These are phyloP conservation scores for Athelia sp. DNA, from an alignment of 1,284 basidiomycete genomes.

Conservation along the genomic window DNA sequence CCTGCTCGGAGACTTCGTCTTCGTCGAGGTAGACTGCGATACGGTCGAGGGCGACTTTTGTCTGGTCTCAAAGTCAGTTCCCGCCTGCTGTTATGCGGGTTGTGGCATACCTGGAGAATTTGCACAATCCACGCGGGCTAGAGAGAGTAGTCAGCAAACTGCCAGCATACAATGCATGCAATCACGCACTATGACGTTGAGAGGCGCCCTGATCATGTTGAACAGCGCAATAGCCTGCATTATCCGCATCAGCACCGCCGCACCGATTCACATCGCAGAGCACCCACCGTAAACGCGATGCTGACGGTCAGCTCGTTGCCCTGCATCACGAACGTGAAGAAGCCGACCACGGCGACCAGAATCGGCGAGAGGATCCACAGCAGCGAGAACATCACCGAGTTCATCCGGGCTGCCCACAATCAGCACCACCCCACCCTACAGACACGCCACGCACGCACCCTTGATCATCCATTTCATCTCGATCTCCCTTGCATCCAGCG, in stretches of 20 bases:
- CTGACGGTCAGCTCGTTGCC: conserved; percentile 65
- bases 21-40: conserved; percentile 80
- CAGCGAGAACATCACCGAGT: conserved; percentile 56
- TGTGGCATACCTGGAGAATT: conserved; percentile 17
- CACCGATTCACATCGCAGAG: conserved; percentile 4
- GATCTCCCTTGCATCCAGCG: conserved; percentile 49
- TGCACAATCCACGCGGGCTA: conserved; percentile 46
- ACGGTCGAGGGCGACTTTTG: conserved; percentile 73
- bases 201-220: conserved; percentile 52
- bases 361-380: conserved; percentile 67
- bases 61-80: conserved; percentile 35
- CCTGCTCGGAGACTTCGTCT: conserved; percentile 56
- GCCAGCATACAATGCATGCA: no score
- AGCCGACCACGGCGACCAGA: conserved; percentile 64
- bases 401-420: conserved; percentile 49
- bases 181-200: no score
- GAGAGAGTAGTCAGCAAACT: no score
- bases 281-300: conserved; percentile 64
- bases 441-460: conserved; percentile 25
- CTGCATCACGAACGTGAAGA: conserved; percentile 54
- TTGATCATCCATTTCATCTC: conserved; percentile 74
- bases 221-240: conserved; percentile 64
- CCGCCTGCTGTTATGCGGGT: not conserved
- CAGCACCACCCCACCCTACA: not conserved
- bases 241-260: conserved; percentile 2